These are phyloP conservation scores for Salix exigua DNA, from an alignment of 345 rosid species.

Conservation along the genomic window DNA sequence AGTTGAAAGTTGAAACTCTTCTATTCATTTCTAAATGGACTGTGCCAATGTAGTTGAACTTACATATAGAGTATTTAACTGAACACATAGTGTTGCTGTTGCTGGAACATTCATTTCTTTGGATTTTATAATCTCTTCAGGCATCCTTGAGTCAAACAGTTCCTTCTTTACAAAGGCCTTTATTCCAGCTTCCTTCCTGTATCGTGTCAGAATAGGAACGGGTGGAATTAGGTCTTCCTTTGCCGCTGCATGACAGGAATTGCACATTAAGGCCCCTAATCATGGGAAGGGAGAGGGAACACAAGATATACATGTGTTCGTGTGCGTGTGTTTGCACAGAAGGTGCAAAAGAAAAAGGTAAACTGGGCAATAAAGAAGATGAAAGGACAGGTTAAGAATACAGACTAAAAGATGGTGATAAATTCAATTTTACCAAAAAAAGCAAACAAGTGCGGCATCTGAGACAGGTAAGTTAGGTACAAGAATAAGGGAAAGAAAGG, in stretches of 20 bases:
- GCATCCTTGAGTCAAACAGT: slow-evolving; percentile 68
- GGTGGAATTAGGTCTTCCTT: slow-evolving; percentile 95
- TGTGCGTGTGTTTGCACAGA: background rate
- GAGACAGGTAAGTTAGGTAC: too few relatives aligned
- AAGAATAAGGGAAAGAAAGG: background rate
- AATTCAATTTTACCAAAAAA: background rate
- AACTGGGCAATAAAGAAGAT: too few relatives aligned
- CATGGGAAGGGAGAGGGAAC: background rate
- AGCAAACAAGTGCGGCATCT: background rate
- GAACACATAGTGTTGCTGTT: slow-evolving; percentile 75
- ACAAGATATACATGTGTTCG: background rate
- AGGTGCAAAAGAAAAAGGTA: background rate
- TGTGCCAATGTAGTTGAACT: slow-evolving; percentile 27
- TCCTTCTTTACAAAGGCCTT: slow-evolving; percentile 97
- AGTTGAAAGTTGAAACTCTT: background rate
- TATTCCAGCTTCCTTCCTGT: slow-evolving; percentile 80
- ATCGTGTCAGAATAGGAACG: slow-evolving; percentile 86
- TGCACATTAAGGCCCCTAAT: background rate
- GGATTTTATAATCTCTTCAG: slow-evolving; percentile 70
- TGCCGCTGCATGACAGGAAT: slow-evolving; percentile 50
- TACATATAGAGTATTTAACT: slow-evolving; percentile 85
- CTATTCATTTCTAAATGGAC: background rate
- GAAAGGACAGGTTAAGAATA: too few relatives aligned
- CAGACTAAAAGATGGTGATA: too few relatives aligned
- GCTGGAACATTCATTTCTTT: slow-evolving; percentile 56